Evolutionary conservation across 495 filamentous ascomycete species (phyloP), one percentile per base, ranked within the genome.

Genomic region (Hyaloscypha variabilis): DNA sequence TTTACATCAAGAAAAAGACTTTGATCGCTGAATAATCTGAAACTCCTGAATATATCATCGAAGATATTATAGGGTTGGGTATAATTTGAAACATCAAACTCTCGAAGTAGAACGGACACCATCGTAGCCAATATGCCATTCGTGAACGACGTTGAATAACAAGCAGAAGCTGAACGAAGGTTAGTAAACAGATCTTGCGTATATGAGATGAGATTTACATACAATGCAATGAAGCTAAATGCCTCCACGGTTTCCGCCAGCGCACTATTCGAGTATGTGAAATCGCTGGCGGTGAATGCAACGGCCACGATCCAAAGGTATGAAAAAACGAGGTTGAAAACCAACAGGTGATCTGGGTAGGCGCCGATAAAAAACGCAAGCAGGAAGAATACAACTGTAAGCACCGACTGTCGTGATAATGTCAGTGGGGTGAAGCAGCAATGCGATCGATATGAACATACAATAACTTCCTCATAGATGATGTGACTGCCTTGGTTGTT

Each of bases 381-480:
- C 4, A 46, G 39, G 39, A 46, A 46, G 39, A 46, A 46, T 46
- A 19, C 39, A 46, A 46, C 39, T 46, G 39, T 46, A 46, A 46
- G 39, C 39, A 46, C 39, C 11, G 39, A 46, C 39, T 46, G 19
- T 46, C 39, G 39, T 46, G 39, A 46, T 3, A 46, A 46, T 14
- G 39, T 46, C 39, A 46, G 39, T 19, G 39, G 1, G 39, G 39
- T 46, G 4, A 46, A 46, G 39, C 13, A 46, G 39, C 39, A 46
- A 46, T 17, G 39, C 39, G 39, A 46, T 46, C 39, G 17, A 46
- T 46, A 17, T 14, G 6, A 46, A 46, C 39, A 46, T 46, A 46
- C 39, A 46, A 46, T 46, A 19, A 46, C 39, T 46, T 46, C 39
- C 39, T 46, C 39, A 46, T 46, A 46, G 39, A 46, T 46, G 39